Evolutionary conservation across 2,329 filamentous ascomycete species (phyloP).

Genomic region (Colletotrichum sp.): DNA sequence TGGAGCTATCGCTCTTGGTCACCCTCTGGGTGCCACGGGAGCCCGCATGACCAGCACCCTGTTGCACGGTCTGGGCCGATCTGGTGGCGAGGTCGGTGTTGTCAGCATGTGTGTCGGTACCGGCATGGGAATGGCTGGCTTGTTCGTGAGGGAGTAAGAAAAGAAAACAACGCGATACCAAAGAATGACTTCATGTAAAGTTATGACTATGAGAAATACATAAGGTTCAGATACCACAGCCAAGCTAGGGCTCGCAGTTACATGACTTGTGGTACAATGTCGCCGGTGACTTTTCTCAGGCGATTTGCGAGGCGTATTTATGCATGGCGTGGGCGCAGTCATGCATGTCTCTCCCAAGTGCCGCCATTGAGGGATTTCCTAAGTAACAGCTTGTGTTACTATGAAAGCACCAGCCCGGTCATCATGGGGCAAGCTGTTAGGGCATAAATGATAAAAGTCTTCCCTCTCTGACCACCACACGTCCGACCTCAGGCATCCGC

Average conservation of each 20-base stretch:
- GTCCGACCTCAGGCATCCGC: background rate
- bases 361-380: background rate
- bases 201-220: background rate
- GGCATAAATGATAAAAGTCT: background rate
- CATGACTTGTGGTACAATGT: background rate
- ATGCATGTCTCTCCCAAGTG: background rate
- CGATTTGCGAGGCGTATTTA: background rate
- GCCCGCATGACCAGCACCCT: constrained; percentile 80
- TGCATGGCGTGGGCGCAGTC: background rate
- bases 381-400: background rate
- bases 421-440: background rate
- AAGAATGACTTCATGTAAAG: background rate
- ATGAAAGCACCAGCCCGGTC: background rate
- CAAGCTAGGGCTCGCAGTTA: background rate
- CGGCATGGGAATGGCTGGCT: constrained; percentile 77
- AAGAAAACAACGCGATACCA: background rate
- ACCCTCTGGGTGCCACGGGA: constrained; percentile 88
- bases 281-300: background rate
- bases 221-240: background rate
- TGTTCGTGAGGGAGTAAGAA: constrained; percentile 68
- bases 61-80: constrained; percentile 69
- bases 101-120: constrained; percentile 91
- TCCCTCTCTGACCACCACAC: background rate
- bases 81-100: constrained; percentile 75
- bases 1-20: constrained; percentile 91